These are phyloP conservation scores for Prunus yedoensis DNA, from an alignment of 331 rosid genomes.

Conservation along the genomic window DNA sequence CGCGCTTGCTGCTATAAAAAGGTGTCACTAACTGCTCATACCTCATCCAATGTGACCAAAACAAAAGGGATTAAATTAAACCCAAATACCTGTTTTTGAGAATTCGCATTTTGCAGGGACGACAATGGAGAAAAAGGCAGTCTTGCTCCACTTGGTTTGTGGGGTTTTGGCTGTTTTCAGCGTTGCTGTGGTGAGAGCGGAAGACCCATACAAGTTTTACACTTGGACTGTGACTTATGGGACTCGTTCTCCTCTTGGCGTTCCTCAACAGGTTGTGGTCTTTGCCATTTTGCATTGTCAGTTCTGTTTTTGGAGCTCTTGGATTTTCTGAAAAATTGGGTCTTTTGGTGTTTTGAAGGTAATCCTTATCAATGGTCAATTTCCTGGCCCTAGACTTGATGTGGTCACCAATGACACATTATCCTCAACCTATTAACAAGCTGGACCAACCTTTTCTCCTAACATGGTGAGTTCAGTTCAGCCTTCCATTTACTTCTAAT, in stretches of 20 bases:
- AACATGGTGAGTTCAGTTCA: slow-evolving; percentile 61
- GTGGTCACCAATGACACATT: slow-evolving; percentile 82
- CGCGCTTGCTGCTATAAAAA: slow-evolving; percentile 42
- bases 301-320: slow-evolving; percentile 27
- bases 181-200: slow-evolving; percentile 60
- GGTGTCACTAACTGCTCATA: not conserved
- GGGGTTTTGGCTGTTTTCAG: slow-evolving; percentile 40
- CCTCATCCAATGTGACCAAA: slow-evolving; percentile 1
- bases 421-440: slow-evolving; percentile 87
- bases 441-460: slow-evolving; percentile 85
- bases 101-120: slow-evolving; percentile 35
- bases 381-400: slow-evolving; percentile 93
- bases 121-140: slow-evolving; percentile 48
- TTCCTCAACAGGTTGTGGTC: slow-evolving; percentile 77
- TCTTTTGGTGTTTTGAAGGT: slow-evolving; percentile 50
- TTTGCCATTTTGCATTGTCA: slow-evolving; percentile 23
- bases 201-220: slow-evolving; percentile 70
- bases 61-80: not conserved
- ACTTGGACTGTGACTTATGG: slow-evolving; percentile 96
- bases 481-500: not conserved
- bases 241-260: slow-evolving; percentile 72
- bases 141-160: slow-evolving; percentile 38
- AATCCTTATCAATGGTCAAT: slow-evolving; percentile 83
- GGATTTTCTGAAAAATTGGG: slow-evolving; percentile 10
- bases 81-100: slow-evolving; percentile 6